Conservation (phyloP, 192 early-diverging fungal genomes). For the Kappamyces sp. region DNA sequence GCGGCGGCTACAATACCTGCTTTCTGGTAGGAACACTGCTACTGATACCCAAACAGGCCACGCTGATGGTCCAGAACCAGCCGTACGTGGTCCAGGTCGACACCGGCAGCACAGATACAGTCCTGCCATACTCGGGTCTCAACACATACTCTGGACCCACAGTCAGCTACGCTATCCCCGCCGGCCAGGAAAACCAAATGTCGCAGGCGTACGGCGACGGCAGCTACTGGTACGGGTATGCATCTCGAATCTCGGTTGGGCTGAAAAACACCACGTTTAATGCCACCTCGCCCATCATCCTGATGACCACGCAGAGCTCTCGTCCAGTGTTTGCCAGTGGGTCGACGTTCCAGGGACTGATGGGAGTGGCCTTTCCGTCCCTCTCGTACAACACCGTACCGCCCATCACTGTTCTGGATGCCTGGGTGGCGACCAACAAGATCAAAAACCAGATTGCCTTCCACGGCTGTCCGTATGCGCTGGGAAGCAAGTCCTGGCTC, state of each 20-base stretch:
- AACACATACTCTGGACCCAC: conserved; percentile 13
- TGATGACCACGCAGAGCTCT: conserved; percentile 2
- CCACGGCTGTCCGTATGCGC: conserved; percentile 1
- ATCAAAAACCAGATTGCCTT: conserved; percentile 11
- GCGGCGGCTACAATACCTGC: no score
- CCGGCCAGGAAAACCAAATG: no score
- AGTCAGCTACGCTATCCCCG: not conserved
- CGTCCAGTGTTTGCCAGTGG: conserved; percentile 1
- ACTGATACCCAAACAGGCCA: no score
- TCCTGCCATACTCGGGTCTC: conserved; percentile 6
- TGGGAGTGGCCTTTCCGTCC: conserved; percentile 3
- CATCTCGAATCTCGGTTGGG: not conserved
- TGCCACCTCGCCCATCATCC: not conserved
- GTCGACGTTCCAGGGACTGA: conserved; percentile 1
- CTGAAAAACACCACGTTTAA: not conserved
- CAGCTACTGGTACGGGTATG: conserved; percentile 3
- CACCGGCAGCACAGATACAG: conserved; percentile 12
- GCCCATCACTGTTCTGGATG: conserved; percentile 8
- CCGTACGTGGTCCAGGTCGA: conserved; percentile 8
- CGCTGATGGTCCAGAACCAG: not conserved
- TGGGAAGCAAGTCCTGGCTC: not conserved
- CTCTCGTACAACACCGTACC: not conserved
- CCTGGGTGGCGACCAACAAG: not conserved
- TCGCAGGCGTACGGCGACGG: conserved; percentile 7
- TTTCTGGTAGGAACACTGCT: no score